Conservation (phyloP, 2,329 filamentous ascomycete genomes). For the Blumeriella jaapii region DNA sequence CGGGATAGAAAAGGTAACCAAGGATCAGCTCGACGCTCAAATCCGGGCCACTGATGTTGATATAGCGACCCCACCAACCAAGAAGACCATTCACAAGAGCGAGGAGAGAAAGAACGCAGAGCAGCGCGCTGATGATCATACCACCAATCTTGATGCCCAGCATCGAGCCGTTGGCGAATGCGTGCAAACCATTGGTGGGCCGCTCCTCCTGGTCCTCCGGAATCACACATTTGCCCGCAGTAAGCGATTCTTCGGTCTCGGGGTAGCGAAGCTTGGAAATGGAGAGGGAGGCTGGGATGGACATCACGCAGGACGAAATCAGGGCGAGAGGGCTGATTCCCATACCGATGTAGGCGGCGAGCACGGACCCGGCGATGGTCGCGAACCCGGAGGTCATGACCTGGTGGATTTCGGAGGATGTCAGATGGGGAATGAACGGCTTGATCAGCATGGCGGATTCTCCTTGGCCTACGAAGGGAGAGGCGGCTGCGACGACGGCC, state of each 20-base stretch:
- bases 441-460: constrained; percentile 89
- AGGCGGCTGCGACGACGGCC: constrained; percentile 86
- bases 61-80: constrained; percentile 73
- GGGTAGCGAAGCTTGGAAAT: constrained; percentile 85
- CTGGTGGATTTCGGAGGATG: constrained; percentile 80
- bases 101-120: constrained; percentile 73
- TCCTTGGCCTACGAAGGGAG: constrained; percentile 88
- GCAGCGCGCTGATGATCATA: constrained; percentile 68
- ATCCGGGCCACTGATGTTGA: constrained; percentile 61
- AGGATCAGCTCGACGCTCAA: constrained; percentile 66
- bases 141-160: constrained; percentile 77
- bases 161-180: constrained; percentile 77
- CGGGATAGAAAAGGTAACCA: constrained; percentile 66
- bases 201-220: constrained; percentile 60
- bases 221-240: constrained; percentile 68
- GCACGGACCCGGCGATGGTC: constrained; percentile 78
- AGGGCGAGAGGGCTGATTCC: constrained; percentile 77
- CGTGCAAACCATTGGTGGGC: constrained; percentile 72
- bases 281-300: constrained; percentile 80
- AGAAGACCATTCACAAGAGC: constrained; percentile 65
- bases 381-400: constrained; percentile 89
- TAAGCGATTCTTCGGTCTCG: constrained; percentile 77
- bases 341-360: constrained; percentile 76
- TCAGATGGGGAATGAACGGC: constrained; percentile 77
- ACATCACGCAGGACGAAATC: constrained; percentile 90